These are phyloP conservation scores for Hypoxylon crocopeplum DNA, from an alignment of 495 filamentous ascomycete genomes.

Conservation along the genomic window DNA sequence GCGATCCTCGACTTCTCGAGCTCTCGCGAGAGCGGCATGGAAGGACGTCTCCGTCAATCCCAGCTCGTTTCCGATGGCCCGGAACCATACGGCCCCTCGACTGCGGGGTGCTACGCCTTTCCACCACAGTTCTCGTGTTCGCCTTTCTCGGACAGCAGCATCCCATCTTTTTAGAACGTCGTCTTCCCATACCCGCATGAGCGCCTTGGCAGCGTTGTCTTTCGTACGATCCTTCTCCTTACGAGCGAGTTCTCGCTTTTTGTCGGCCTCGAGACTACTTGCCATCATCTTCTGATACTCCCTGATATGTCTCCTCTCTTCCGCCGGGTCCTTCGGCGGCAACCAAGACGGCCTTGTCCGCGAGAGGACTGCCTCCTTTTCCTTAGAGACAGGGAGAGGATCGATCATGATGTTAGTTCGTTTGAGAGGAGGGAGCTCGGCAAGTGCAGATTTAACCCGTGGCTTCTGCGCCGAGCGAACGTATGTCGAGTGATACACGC, in stretches of 20 bases:
- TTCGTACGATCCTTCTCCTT: slow-evolving; percentile 55
- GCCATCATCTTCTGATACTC: slow-evolving; percentile 96
- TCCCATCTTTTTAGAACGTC: slow-evolving; percentile 89
- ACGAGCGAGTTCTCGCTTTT: slow-evolving; percentile 59
- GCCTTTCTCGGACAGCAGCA: slow-evolving; percentile 69
- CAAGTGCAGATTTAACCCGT: slow-evolving; percentile 60
- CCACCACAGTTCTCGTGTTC: slow-evolving; percentile 94
- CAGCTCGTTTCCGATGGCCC: slow-evolving; percentile 89
- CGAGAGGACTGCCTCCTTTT: slow-evolving; percentile 92
- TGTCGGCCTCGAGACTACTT: slow-evolving; percentile 72
- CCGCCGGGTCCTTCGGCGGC: slow-evolving; percentile 89
- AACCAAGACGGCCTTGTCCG: slow-evolving; percentile 94
- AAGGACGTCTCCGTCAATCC: slow-evolving; percentile 78
- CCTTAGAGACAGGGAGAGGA: slow-evolving; percentile 91
- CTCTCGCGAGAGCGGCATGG: slow-evolving; percentile 77
- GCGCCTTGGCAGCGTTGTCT: slow-evolving; percentile 68
- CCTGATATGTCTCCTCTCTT: slow-evolving; percentile 88
- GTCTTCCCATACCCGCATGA: slow-evolving; percentile 83
- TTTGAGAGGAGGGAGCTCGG: slow-evolving; percentile 81
- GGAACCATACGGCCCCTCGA: slow-evolving; percentile 83
- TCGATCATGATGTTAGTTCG: slow-evolving; percentile 95
- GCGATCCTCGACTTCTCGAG: slow-evolving; percentile 68
- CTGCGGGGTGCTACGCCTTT: slow-evolving; percentile 80
- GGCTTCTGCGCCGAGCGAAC: slow-evolving; percentile 53
- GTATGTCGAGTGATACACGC: slow-evolving; percentile 23